Evolutionary conservation across 2,329 filamentous ascomycete species (phyloP), one percentile per base, ranked within the genome.

Genomic region (Cladosporium sp.): DNA sequence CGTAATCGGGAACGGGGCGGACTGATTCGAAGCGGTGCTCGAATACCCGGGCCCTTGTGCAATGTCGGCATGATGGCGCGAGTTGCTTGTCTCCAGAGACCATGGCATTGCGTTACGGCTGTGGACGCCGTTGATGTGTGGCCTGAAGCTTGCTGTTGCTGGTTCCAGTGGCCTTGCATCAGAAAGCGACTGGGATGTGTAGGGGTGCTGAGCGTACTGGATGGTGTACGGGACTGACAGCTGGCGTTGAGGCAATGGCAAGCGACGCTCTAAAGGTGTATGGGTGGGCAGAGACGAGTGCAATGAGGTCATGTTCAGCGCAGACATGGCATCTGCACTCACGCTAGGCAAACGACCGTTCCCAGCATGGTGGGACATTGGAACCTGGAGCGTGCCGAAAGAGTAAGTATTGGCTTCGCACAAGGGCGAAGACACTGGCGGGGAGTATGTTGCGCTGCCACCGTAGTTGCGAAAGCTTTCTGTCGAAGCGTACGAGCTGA

Each of bases 221-320:
- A 58, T 55, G 8, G 59, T 57, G 54, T 63, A 62, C 5, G 44
- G 38, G 8, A 38, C 35, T 28, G 22, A 28, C 4, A 28, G 22
- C 22, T 28, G 22, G 22, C 22, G 22, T 28, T 28, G 22, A 5
- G 66, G 65, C 3, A 58, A 60, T 3, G 66, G 65, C 33, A 68
- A 48, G n/a, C 63, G 59, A 13, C 66, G 59, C 54, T 67, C 64
- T 18, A 64, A 59, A 14, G 58, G 61, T 4, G 63, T 61, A 38
- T 65, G 63, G 8, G 57, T 55, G 18, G 67, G 66, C 10, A 69
- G 55, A 10, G 65, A 67, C 13, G 61, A 63, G 37, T 68, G 63
- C 33, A 69, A 54, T 5, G 62, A 63, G n/a, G 56, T 60, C 65
- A 68, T 67, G 54, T 64, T 65, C 34, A 69, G 57, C 3, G 64